Percentiles rank a stretch among this genome's conserved stretches.
Evolutionary conservation across 2,329 filamentous ascomycete genomes (phyloP).

Genomic region (Sporothrix phasma): DNA sequence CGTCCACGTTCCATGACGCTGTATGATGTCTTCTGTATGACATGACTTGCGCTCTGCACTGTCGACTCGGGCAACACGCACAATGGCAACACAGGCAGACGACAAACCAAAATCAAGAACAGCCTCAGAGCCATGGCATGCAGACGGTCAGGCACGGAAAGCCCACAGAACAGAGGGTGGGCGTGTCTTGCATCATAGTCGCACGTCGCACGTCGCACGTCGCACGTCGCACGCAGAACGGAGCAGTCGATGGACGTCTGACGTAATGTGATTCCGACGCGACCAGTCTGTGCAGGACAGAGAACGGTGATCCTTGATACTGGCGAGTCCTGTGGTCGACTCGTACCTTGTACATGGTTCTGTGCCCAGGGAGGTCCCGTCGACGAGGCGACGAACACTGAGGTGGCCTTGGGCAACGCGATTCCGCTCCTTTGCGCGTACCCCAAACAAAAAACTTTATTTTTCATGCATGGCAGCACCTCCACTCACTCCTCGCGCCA

Average conservation of each 20-base stretch:
- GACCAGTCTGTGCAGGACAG: no score
- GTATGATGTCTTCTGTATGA: neutral
- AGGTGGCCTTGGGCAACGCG: no score
- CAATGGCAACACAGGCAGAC: no score
- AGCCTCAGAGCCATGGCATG: no score
- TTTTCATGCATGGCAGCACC: conserved; percentile 1
- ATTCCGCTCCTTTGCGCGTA: no score
- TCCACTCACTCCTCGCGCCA: neutral
- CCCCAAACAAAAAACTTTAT: conserved; percentile 2
- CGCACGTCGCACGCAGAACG: no score
- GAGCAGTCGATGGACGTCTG: neutral
- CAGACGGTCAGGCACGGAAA: neutral
- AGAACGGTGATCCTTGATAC: no score
- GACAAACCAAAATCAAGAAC: neutral
- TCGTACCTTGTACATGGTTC: conserved; percentile 1
- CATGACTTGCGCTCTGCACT: neutral
- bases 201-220: no score
- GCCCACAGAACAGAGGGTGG: neutral
- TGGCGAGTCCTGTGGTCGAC: no score
- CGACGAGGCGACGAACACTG: neutral
- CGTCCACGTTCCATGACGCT: neutral
- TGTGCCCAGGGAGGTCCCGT: neutral
- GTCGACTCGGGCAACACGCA: no score
- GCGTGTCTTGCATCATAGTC: no score
- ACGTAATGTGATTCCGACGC: neutral